A percentile compares a stretch with the other conserved stretches of the same genome.
These are phyloP conservation scores for Torrubiellomyces zombiae DNA, from an alignment of 2,329 filamentous ascomycete genomes.

Conservation along the genomic window DNA sequence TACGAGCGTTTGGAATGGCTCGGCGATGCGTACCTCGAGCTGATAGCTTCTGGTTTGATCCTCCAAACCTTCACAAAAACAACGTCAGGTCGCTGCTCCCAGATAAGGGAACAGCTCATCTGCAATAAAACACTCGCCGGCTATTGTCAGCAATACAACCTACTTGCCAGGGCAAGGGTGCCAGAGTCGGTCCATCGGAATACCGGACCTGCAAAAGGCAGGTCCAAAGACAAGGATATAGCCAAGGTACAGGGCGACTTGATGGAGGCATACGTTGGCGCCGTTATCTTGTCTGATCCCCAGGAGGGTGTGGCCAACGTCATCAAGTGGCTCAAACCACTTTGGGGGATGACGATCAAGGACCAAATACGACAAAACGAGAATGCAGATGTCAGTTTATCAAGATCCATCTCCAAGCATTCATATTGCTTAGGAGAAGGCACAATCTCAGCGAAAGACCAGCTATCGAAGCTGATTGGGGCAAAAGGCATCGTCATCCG, in stretches of 20 bases:
- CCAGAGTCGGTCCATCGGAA: conserved; percentile 25
- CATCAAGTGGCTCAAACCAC: conserved; percentile 52
- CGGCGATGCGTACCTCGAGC: conserved; percentile 72
- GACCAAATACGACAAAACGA: conserved; percentile 28
- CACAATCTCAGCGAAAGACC: conserved; percentile 12
- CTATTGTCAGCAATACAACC: conserved; percentile 54
- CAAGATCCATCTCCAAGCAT: background rate
- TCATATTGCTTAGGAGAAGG: too few relatives aligned
- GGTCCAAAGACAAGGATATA: conserved; percentile 31
- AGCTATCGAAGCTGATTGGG: conserved; percentile 24
- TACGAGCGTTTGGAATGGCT: conserved; percentile 84
- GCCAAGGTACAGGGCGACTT: conserved; percentile 70
- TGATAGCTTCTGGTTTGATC: conserved; percentile 60
- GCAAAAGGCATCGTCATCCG: conserved; percentile 40
- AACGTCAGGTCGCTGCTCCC: conserved; percentile 51
- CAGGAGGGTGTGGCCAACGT: conserved; percentile 42
- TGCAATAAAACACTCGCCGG: conserved; percentile 62
- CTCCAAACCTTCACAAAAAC: conserved; percentile 52
- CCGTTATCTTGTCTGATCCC: conserved; percentile 52
- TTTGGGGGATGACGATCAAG: conserved; percentile 54
- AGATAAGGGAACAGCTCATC: conserved; percentile 62
- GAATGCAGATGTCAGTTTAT: background rate
- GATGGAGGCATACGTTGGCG: conserved; percentile 82
- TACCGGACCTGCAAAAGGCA: conserved; percentile 9
- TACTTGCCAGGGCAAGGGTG: conserved; percentile 47